Base-by-base conservation (phyloP, 2,329 filamentous ascomycete genomes). In the Huntiella abstrusa region DNA sequence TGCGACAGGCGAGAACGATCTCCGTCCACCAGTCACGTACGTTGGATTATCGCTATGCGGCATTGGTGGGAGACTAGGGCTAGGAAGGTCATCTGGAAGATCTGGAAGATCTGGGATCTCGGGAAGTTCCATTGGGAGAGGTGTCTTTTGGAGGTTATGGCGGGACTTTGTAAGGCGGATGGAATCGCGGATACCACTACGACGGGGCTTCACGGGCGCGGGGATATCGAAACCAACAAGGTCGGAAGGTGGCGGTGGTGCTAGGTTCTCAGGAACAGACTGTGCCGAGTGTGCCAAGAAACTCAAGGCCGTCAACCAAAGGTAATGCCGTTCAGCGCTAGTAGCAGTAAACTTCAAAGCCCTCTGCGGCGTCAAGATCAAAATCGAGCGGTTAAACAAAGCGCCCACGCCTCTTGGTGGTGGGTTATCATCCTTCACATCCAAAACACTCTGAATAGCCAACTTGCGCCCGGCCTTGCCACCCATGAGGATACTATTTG, bases 391-490 rank as follows among this genome's bases (percentile, higher is more conserved):
- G 62, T 92, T 85, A 65, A 95, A 96, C 7, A 85, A 65, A 16
- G 67, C 60, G 5, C 57, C 62, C 36, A 70, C 63, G 45, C 80
- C 80, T 59, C 81, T 91, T 1, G 88, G 88, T 35, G 83, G 60
- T 5, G 84, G 75, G 51, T 91, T 93, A 56, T 91, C 85, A 55
- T 98, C 91, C 61, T 92, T 92, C 52, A 98, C 91, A 56, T 98
- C 91, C 28, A 98, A 70, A 4, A 98, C 91, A 7, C 91, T 95
- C 67, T 96, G 88, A 53, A 98, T 95, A 7, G 72, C 75, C 55
- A 98, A 87, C 64, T 96, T 98, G 55, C 91, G 79, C 46, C 91
- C 91, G 58, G 81, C 82, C 67, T 96, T 98, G 53, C 91, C 91
- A 32, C 47, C 47, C 69, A 96, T 71, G 60, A 98, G 64, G 32